Percentiles rank a stretch among this genome's conserved stretches.
Evolutionary conservation across 129 eudicot genomes (phyloP).

Genomic region (Flaveria ramosissima): DNA sequence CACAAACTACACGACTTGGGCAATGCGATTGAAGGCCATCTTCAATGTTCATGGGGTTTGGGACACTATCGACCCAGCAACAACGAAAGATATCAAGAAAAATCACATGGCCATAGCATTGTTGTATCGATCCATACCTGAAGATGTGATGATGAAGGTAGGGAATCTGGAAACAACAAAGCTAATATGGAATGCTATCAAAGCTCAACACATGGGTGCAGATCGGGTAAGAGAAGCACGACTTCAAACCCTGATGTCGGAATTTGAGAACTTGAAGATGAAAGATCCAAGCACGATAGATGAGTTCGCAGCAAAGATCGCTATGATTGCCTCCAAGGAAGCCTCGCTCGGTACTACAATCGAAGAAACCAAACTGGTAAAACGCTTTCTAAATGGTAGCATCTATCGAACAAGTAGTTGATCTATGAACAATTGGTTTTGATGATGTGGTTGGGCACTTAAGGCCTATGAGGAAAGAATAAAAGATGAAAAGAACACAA

Average conservation of each 20-base stretch:
- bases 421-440: no score
- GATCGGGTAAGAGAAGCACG: background rate
- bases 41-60: no score
- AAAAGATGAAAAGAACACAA: background rate
- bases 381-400: background rate
- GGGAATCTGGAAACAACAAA: background rate
- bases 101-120: background rate
- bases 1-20: no score
- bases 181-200: background rate
- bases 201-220: background rate
- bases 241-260: background rate
- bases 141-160: background rate
- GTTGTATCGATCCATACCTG: background rate
- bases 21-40: no score
- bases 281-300: background rate
- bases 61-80: no score
- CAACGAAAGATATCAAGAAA: no score
- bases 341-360: background rate
- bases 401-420: background rate
- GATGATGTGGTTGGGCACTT: background rate
- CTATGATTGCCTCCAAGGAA: background rate
- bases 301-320: background rate
- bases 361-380: background rate
- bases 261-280: background rate
- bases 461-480: background rate